Evolutionary conservation across 2,329 filamentous ascomycete species (phyloP).

Genomic region (Monosporascus sp.): DNA sequence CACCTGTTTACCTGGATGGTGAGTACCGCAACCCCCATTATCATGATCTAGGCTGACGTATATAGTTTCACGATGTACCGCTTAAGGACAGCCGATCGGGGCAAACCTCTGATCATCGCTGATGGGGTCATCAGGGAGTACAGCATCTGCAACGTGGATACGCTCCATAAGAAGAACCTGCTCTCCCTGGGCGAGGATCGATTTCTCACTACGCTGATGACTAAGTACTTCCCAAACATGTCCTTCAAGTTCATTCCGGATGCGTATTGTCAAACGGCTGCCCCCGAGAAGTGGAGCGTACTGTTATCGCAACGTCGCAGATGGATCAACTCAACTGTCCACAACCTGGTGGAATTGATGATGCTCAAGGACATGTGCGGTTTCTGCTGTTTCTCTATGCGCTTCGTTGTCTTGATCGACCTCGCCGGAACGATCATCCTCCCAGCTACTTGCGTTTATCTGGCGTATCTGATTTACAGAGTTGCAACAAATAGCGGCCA

Average conservation of each 20-base stretch:
- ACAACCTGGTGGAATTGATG: conserved; percentile 89
- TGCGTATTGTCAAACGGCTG: conserved; percentile 88
- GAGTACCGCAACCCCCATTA: conserved; percentile 36
- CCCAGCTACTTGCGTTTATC: conserved; percentile 80
- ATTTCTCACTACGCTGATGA: conserved; percentile 93
- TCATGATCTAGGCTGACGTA: conserved; percentile 24
- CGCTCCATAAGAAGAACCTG: conserved; percentile 84
- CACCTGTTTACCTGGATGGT: conserved; percentile 98
- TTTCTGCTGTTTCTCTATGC: conserved; percentile 98
- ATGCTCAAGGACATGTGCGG: conserved; percentile 91
- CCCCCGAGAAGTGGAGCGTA: conserved; percentile 90
- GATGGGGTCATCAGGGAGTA: conserved; percentile 87
- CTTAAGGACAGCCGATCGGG: conserved; percentile 86
- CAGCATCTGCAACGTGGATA: conserved; percentile 83
- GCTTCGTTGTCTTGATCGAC: conserved; percentile 93
- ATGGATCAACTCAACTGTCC: conserved; percentile 99
- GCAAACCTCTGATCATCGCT: conserved; percentile 88
- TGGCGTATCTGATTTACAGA: conserved; percentile 80
- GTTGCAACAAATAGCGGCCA: conserved; percentile 64
- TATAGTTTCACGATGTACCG: conserved; percentile 98
- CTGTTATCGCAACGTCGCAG: conserved; percentile 94
- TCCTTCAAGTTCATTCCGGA: conserved; percentile 93
- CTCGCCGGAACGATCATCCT: conserved; percentile 88
- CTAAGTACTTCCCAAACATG: conserved; percentile 93
- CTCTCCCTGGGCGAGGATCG: conserved; percentile 77